Evolutionary conservation across 352 stramenopile species (phyloP).

Genomic region (Globisporangium camurandrum): DNA sequence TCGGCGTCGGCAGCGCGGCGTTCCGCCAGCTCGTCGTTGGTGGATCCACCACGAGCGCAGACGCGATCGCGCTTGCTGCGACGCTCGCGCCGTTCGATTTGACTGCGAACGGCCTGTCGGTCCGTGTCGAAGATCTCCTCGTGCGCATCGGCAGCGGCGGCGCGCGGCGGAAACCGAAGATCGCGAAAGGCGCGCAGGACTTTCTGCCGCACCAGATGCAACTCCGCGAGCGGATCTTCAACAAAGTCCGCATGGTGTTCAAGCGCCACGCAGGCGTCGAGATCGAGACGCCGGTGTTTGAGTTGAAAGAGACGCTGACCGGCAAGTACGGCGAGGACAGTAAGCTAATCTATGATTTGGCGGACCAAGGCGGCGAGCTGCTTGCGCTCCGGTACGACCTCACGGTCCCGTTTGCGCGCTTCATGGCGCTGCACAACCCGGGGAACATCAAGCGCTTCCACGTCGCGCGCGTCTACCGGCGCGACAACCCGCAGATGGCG

Average conservation of each 20-base stretch:
- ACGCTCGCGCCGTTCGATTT: conserved; percentile 56
- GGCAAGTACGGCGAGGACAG: conserved; percentile 99
- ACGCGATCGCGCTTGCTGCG: conserved; percentile 5
- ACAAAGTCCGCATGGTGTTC: conserved; percentile 96
- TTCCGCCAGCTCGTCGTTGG: conserved; percentile 42
- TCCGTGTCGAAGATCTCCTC: conserved; percentile 62
- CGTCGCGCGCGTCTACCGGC: conserved; percentile 96
- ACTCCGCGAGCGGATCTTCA: conserved; percentile 95
- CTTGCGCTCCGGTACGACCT: conserved; percentile 95
- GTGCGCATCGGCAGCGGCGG: conserved; percentile 59
- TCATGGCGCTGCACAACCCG: conserved; percentile 95
- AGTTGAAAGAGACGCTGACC: conserved; percentile 98
- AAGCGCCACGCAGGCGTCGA: conserved; percentile 97
- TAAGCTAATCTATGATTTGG: conserved; percentile 99
- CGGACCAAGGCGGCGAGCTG: conserved; percentile 95
- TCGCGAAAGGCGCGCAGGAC: conserved; percentile 92
- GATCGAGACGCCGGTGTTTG: conserved; percentile 98
- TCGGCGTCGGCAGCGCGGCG: conserved; percentile 55
- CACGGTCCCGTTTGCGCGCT: conserved; percentile 98
- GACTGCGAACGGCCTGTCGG: conserved; percentile 26
- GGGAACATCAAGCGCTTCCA: conserved; percentile 99
- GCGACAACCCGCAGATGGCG: conserved; percentile 93
- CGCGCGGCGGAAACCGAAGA: conserved; percentile 77
- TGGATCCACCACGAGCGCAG: not conserved
- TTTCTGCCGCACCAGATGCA: conserved; percentile 96